Evolutionary conservation across 495 filamentous ascomycete genomes (phyloP).

Genomic region (Neurospora africana): DNA sequence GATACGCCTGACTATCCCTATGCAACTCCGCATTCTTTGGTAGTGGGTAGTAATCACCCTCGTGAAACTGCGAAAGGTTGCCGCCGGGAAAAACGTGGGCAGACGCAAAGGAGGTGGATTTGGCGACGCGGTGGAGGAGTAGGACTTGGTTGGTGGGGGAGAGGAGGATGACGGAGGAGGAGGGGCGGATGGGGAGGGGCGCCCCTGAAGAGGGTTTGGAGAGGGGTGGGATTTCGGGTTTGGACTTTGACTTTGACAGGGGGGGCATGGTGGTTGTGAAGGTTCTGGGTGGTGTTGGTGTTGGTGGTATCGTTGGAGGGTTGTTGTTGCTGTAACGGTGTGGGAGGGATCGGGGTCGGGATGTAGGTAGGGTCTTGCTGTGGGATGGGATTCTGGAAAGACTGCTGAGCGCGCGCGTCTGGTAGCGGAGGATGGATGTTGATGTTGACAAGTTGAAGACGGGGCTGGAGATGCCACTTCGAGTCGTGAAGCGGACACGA

Average conservation of each 20-base stretch:
- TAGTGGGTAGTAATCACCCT: constrained; percentile 49
- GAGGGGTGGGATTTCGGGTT: not conserved
- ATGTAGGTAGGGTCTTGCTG: not conserved
- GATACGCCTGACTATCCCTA: constrained; percentile 56
- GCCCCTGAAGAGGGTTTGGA: not conserved
- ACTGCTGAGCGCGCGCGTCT: not conserved
- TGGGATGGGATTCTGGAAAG: not conserved
- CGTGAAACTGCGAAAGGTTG: constrained; percentile 60
- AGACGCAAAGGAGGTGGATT: constrained; percentile 73
- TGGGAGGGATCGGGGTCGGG: not conserved
- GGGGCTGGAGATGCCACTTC: not conserved
- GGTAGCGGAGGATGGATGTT: not conserved
- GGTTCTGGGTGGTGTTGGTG: not conserved
- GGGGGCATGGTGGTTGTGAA: not conserved
- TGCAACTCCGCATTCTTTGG: constrained; percentile 40
- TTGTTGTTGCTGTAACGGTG: not conserved
- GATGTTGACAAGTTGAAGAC: not conserved
- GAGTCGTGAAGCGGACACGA: not conserved
- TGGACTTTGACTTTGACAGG: no score
- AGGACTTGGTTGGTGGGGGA: constrained; percentile 81
- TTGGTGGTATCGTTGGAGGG: not conserved
- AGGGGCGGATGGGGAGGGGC: not conserved
- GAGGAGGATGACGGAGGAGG: constrained; percentile 64
- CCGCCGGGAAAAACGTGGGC: constrained; percentile 98
- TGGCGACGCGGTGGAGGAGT: constrained; percentile 73